Percentiles rank a stretch among this genome's conserved stretches.
Evolutionary conservation across 257 asterid species (phyloP).

Genomic region (Lithospermum erythrorhizon): DNA sequence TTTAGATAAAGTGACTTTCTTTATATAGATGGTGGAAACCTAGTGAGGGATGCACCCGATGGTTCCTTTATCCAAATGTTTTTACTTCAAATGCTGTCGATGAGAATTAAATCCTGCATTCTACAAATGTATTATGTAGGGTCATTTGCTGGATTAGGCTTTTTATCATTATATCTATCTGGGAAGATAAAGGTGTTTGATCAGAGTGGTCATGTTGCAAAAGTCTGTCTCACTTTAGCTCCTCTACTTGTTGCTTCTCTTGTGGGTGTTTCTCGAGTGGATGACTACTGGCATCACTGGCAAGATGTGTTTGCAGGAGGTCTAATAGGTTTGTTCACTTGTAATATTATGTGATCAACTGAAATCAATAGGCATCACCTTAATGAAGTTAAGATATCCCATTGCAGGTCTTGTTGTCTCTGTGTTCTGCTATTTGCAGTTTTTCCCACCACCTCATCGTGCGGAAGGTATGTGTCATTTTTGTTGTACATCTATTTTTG

Average conservation of each 20-base stretch:
- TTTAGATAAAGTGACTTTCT: background rate
- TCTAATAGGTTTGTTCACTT: conserved; percentile 44
- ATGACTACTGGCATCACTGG: conserved; percentile 91
- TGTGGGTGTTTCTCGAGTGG: conserved; percentile 66
- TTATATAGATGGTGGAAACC: background rate
- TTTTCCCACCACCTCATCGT: conserved; percentile 80
- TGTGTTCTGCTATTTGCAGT: conserved; percentile 71
- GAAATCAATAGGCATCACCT: background rate
- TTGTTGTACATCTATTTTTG: background rate
- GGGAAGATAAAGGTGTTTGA: conserved; percentile 78
- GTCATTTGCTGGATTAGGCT: conserved; percentile 79
- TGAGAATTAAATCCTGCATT: background rate
- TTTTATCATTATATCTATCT: conserved; percentile 57
- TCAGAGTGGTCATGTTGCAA: conserved; percentile 60
- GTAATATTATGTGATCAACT: background rate
- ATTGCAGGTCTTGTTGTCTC: conserved; percentile 54
- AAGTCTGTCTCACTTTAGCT: conserved; percentile 54
- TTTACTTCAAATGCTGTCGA: background rate
- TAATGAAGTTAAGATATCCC: background rate
- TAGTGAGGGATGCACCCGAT: background rate
- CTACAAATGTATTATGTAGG: conserved; percentile 25
- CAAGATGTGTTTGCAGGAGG: conserved; percentile 86
- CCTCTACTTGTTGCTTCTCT: conserved; percentile 57
- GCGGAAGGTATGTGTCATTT: conserved; percentile 32
- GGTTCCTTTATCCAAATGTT: background rate